Evolutionary conservation across 495 filamentous ascomycete species (phyloP), one percentile per base, ranked within the genome.

Genomic region (Staphylotrichum longicolle): DNA sequence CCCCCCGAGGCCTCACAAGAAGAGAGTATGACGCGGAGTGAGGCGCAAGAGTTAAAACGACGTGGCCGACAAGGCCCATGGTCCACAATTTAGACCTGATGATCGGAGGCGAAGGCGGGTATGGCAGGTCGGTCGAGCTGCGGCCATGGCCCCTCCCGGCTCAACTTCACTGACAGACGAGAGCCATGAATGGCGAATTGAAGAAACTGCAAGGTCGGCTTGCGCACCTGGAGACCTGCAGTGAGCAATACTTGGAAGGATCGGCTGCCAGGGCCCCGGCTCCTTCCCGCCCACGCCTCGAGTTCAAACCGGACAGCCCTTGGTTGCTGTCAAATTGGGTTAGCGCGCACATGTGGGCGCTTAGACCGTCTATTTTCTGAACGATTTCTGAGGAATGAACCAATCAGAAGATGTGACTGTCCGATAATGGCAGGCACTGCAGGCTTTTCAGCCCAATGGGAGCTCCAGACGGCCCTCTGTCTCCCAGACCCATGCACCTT

Each of bases 381-480:
- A 54, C 44, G 58, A 56, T 61, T 63, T 61, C 14, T 9, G 45
- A 4, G 4, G 20, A 33, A 48, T 34, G 3, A 30, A 33, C 72
- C 72, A 75, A 75, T 73, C 44, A 67, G 50, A 49, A 3, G 15
- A 39, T 5, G 12, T 56, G n/a, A 35, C 44, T 3, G 57, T 45
- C 54, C 60, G 58, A 62, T 62, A 63, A 54, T 61, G 59, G 65
- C 58, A 62, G 58, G 66, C 69, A 73, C 69, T 53, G 66, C 68
- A 72, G 61, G 55, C 61, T 61, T 72, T 75, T 70, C 54, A 15
- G 52, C 39, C 72, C 71, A 75, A 74, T 74, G 44, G 54, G 35
- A 46, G 14, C 10, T 15, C 41, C 49, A 65, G 61, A 10, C 61
- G 6, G 42, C 64, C 62, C 59, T 66, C 64, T 59, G 9, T 59